Percentiles rank a stretch among this genome's conserved stretches.
Evolutionary conservation across 305 asterid genomes (phyloP).

Genomic region (Andrographis paniculata): DNA sequence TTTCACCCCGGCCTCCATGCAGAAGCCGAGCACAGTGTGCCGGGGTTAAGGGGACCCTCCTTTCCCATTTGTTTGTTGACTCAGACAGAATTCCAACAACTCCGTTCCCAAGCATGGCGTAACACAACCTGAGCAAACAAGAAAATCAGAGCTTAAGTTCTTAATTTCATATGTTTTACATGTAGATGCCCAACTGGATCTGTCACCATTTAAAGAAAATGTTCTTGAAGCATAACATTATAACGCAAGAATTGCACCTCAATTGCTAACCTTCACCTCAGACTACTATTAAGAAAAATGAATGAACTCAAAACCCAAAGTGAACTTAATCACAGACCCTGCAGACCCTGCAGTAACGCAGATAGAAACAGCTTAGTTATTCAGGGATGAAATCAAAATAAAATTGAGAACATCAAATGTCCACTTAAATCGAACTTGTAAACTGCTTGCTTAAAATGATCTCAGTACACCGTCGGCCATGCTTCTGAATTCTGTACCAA

Average conservation of each 20-base stretch:
- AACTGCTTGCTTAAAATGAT: no score
- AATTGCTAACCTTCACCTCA: not conserved
- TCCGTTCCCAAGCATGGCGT: conserved; percentile 77
- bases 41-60: conserved; percentile 87
- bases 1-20: conserved; percentile 64
- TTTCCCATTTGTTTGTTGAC: conserved; percentile 96
- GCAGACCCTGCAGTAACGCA: not conserved
- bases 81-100: conserved; percentile 86
- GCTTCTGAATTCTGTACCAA: no score
- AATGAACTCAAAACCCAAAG: conserved; percentile 5
- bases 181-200: no score
- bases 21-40: conserved; percentile 84
- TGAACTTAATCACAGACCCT: not conserved
- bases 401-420: no score
- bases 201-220: no score
- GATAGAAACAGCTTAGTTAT: not conserved
- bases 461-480: no score
- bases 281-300: not conserved
- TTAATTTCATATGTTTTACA: not conserved
- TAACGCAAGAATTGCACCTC: not conserved
- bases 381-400: not conserved
- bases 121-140: conserved; percentile 7
- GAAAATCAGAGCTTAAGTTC: not conserved
- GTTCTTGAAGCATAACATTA: not conserved
- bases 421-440: no score